A percentile compares a stretch with the other conserved stretches of the same genome.
These are phyloP conservation scores for Candolleomyces efflorescens DNA, from an alignment of 768 basidiomycete species.

Conservation along the genomic window DNA sequence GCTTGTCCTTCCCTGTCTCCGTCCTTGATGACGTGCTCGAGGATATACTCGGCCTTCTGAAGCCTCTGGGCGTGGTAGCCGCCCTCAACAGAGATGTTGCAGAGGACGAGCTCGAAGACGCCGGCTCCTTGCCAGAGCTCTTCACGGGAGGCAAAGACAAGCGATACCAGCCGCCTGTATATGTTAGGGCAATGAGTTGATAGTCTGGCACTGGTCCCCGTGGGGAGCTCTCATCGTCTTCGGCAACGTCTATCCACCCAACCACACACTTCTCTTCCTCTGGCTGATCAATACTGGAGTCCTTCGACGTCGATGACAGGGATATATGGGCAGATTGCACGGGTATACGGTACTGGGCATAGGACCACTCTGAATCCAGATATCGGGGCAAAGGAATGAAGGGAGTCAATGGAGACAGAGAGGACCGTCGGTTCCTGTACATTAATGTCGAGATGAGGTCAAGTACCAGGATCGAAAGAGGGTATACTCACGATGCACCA, in stretches of 20 bases:
- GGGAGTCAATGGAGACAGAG: conserved; percentile 73
- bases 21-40: conserved; percentile 18
- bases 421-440: conserved; percentile 76
- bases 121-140: conserved; percentile 6
- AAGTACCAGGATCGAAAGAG: conserved; percentile 1
- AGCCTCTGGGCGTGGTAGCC: conserved; percentile 11
- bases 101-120: not conserved
- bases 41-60: not conserved
- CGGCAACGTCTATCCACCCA: conserved; percentile 69
- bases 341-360: conserved; percentile 88
- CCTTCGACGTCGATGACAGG: conserved; percentile 47
- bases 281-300: conserved; percentile 42
- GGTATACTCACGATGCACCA: conserved; percentile 55
- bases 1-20: conserved; percentile 47
- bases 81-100: conserved; percentile 17
- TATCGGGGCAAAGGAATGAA: conserved; percentile 85
- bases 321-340: conserved; percentile 80
- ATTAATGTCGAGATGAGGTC: not conserved
- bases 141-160: conserved; percentile 52
- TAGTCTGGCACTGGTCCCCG: conserved; percentile 39
- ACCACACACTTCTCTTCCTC: conserved; percentile 86
- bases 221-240: conserved; percentile 25
- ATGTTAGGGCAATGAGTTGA: conserved; percentile 83
- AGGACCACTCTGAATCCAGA: conserved; percentile 96
- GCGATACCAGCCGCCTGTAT: conserved; percentile 90